Percentiles rank a stretch among this genome's conserved stretches.
Conservation (phyloP, 2,329 filamentous ascomycete genomes). For the Talaromyces sp. region DNA sequence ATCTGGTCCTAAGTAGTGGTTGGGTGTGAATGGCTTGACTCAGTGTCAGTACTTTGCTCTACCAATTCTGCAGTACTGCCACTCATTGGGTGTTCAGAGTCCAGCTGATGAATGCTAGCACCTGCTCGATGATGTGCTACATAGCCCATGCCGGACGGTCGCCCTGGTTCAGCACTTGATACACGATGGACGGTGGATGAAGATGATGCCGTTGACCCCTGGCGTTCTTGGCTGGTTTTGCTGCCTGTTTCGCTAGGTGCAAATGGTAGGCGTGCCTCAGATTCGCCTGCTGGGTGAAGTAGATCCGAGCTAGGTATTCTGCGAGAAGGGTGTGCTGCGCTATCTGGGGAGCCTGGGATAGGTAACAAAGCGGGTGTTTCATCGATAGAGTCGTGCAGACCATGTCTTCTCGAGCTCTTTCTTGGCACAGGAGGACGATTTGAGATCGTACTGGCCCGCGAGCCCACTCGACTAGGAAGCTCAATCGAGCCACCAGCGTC, state of each 20-base stretch:
- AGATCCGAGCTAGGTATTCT: conserved; percentile 16
- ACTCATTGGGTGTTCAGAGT: conserved; percentile 36
- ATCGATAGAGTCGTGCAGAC: conserved; percentile 20
- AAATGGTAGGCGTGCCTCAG: conserved; percentile 39
- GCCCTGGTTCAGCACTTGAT: conserved; percentile 31
- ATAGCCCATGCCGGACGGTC: conserved; percentile 50
- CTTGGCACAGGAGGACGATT: conserved; percentile 49
- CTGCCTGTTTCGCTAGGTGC: conserved; percentile 36
- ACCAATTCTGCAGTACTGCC: conserved; percentile 47
- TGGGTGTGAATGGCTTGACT: conserved; percentile 7
- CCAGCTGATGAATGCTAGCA: conserved; percentile 46
- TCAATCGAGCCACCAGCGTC: conserved; percentile 59
- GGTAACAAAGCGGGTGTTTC: conserved; percentile 19
- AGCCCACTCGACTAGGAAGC: conserved; percentile 61
- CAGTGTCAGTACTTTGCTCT: conserved; percentile 26
- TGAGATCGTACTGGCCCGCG: conserved; percentile 51
- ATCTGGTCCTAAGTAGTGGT: neutral
- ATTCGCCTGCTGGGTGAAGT: conserved; percentile 19
- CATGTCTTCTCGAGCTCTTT: conserved; percentile 64
- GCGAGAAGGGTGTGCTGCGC: conserved; percentile 21
- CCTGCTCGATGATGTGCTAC: conserved; percentile 48
- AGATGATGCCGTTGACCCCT: conserved; percentile 35
- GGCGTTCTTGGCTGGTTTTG: conserved; percentile 28
- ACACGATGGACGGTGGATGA: conserved; percentile 28
- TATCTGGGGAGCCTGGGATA: conserved; percentile 21